Percentiles rank a stretch among this genome's conserved stretches.
These are phyloP conservation scores for Yamagishiella unicocca DNA, from an alignment of 139 green algal genomes.

Conservation along the genomic window DNA sequence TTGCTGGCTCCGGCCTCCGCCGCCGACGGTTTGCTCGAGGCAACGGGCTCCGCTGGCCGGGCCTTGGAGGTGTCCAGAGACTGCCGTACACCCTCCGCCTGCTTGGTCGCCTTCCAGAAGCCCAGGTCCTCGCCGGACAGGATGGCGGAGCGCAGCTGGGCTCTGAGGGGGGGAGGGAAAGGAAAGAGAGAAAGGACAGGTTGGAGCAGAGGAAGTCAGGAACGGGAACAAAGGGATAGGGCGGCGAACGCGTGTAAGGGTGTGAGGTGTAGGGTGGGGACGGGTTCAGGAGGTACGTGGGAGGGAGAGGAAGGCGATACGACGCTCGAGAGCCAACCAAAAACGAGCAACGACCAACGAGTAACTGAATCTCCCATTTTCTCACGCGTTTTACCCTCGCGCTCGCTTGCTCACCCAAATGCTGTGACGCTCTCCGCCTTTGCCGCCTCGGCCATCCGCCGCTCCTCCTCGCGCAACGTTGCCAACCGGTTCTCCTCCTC, in stretches of 20 bases:
- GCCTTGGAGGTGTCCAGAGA: neutral
- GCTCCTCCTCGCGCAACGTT: slow-evolving; percentile 13
- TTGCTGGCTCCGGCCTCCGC: neutral
- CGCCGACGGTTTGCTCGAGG: neutral
- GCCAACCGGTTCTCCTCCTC: slow-evolving; percentile 27
- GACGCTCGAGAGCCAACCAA: neutral
- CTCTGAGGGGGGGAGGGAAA: neutral
- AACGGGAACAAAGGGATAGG: too few species aligned
- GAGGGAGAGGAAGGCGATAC: neutral
- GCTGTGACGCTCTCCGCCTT: neutral
- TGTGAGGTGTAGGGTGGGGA: neutral
- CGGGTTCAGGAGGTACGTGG: neutral
- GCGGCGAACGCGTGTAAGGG: too few species aligned
- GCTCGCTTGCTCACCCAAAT: neutral
- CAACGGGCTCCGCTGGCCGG: neutral
- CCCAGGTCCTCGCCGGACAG: slow-evolving; percentile 36
- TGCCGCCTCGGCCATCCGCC: neutral
- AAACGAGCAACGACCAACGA: neutral
- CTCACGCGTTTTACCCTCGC: neutral
- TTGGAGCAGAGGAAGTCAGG: too few species aligned
- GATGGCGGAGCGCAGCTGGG: slow-evolving; percentile 47
- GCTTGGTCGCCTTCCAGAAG: slow-evolving; percentile 33
- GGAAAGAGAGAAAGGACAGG: too few species aligned
- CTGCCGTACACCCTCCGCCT: neutral
- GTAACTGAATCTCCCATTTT: neutral